Evolutionary conservation across 2,329 filamentous ascomycete species (phyloP).

Genomic region (Metarhizium anisopliae): DNA sequence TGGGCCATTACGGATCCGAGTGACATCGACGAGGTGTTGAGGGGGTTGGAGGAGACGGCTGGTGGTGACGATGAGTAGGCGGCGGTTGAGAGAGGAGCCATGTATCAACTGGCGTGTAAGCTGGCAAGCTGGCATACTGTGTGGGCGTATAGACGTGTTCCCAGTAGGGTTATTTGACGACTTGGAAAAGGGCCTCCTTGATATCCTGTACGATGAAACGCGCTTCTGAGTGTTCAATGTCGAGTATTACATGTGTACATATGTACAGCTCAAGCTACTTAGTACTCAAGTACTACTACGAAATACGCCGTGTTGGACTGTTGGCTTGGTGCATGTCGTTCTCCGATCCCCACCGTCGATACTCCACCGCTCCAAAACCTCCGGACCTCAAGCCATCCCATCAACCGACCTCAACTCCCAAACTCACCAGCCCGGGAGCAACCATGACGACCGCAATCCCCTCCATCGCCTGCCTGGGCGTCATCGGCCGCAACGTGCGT

Average conservation of each 20-base stretch:
- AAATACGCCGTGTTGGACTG: too few relatives aligned
- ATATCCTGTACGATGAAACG: too few relatives aligned
- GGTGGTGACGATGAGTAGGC: conserved; percentile 37
- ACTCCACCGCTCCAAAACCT: too few relatives aligned
- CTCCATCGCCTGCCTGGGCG: conserved; percentile 83
- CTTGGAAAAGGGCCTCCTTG: too few relatives aligned
- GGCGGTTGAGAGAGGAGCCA: too few relatives aligned
- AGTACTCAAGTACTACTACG: too few relatives aligned
- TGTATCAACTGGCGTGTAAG: neutral
- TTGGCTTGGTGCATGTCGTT: too few relatives aligned
- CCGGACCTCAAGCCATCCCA: neutral
- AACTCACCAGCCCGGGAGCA: neutral
- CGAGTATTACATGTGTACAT: too few relatives aligned
- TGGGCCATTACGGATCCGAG: conserved; percentile 82
- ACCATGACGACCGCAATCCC: conserved; percentile 56
- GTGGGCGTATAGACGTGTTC: neutral
- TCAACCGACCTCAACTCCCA: neutral
- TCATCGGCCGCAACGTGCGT: conserved; percentile 85
- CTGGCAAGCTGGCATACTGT: neutral
- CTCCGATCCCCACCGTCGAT: too few relatives aligned
- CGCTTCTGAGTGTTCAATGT: too few relatives aligned
- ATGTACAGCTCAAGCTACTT: too few relatives aligned
- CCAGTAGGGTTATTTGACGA: too few relatives aligned
- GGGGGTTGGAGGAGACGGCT: conserved; percentile 57
- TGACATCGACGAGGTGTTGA: conserved; percentile 62